Conservation (phyloP, 23 red algal genomes). For the Gracilaria caudata region DNA sequence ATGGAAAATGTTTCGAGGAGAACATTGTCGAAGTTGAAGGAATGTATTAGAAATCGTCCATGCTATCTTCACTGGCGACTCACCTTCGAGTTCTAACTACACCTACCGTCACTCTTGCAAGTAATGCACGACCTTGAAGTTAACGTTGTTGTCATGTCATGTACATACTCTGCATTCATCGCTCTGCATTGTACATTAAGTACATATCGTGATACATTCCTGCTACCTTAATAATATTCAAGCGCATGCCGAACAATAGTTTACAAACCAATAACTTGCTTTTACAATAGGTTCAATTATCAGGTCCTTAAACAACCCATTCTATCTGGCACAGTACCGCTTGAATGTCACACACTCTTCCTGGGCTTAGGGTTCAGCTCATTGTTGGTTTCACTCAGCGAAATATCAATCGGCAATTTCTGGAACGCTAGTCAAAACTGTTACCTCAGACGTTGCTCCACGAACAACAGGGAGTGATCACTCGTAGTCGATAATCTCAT, state of each 20-base stretch:
- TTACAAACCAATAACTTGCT: background rate
- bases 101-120: background rate
- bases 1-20: background rate
- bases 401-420: background rate
- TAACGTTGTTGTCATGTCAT: no score
- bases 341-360: background rate
- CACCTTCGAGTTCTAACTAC: background rate
- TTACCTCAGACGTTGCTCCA: background rate
- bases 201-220: no score
- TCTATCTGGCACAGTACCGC: background rate
- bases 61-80: background rate
- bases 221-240: background rate
- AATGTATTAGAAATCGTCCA: background rate
- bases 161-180: background rate
- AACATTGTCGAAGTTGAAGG: background rate
- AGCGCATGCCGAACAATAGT: background rate
- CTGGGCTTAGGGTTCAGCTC: background rate
- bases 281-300: background rate
- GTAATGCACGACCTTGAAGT: background rate
- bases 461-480: background rate
- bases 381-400: background rate
- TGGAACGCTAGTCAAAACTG: background rate
- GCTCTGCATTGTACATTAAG: background rate
- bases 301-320: background rate
- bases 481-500: constrained; percentile 70